Evolutionary conservation across 192 early-diverging fungal genomes (phyloP).

Genomic region (Funneliformis geosporum): DNA sequence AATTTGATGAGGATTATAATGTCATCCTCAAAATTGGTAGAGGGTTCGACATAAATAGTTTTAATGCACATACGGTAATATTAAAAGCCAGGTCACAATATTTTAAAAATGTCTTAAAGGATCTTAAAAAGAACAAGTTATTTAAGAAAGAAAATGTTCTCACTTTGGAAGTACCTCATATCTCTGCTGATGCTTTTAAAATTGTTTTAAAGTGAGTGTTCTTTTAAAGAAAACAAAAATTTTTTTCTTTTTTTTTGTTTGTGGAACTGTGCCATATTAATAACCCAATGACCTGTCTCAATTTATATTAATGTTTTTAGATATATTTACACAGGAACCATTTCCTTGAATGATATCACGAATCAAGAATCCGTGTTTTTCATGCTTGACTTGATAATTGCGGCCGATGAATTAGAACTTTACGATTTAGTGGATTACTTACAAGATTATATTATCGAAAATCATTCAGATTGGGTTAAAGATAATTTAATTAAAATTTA

Average conservation of each 20-base stretch:
- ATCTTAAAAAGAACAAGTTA: not conserved
- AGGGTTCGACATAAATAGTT: not conserved
- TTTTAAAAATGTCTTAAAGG: not conserved
- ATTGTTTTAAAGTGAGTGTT: not conserved
- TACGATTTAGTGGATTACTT: not conserved
- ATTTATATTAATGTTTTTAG: not conserved
- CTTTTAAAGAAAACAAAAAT: too few species aligned
- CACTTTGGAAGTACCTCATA: not conserved
- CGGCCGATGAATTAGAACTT: constrained; percentile 7
- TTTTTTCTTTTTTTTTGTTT: not conserved
- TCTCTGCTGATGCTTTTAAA: not conserved
- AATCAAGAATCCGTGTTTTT: not conserved
- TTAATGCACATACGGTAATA: not conserved
- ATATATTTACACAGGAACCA: constrained; percentile 5
- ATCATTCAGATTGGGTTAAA: not conserved
- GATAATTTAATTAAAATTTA: not conserved
- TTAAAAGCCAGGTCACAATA: not conserved
- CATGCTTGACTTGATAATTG: not conserved
- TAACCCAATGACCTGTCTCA: not conserved
- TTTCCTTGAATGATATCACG: not conserved
- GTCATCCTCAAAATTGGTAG: not conserved
- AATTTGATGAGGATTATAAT: not conserved
- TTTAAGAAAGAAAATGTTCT: not conserved
- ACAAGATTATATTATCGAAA: not conserved
- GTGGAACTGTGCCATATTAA: not conserved